Base-by-base conservation (phyloP, 805 yeast genomes). In the Starmerella ratchasimensis region DNA sequence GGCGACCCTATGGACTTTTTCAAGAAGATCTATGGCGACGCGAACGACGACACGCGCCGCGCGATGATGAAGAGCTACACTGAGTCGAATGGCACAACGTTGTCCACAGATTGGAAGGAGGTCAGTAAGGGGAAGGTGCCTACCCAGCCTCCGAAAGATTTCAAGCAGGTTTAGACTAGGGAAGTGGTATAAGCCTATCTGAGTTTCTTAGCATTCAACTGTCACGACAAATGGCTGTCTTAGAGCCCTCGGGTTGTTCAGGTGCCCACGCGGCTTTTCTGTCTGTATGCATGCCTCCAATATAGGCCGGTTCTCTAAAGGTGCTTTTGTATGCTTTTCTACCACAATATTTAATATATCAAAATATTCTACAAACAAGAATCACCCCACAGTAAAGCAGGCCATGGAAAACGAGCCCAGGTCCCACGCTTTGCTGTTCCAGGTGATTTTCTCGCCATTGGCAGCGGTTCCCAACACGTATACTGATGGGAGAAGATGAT, bases 51-150 rank as follows among this genome's bases (percentile, higher is more conserved):
- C 51, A 77, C 93, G 1, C 65, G 65, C 48, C 66, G 93, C 36
- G 99, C 99, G 2, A 90, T 90, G 97, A 79, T 82, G 93, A 90
- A 90, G 61, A 81, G 94, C 37, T 90, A 71, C 51, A 66, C 73
- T n/a, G 95, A 90, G 59, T 80, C 94, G 49, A 79, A 80, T 50
- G 99, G 99, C 16, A 90, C 98, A 0, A 73, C 93, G 2, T 63
- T 90, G 41, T 81, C 93, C 32, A 90, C 98, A 3, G 80, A 82
- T 54, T 90, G 99, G 99, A 69, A 62, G 9, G 94, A 83, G 42
- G 97, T 93, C 2, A 64, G 71, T 27, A 64, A 69, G 39, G 73
- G 72, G 42, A 65, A 57, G 16, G 79, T 78, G 31, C 79, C 76
- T 50, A 68, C 77, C 2, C 58, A 67, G 18, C 84, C 93, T 0